Evolutionary conservation across 2,329 filamentous ascomycete species (phyloP), one percentile per base, ranked within the genome.

Genomic region (Westerdykella sp.): DNA sequence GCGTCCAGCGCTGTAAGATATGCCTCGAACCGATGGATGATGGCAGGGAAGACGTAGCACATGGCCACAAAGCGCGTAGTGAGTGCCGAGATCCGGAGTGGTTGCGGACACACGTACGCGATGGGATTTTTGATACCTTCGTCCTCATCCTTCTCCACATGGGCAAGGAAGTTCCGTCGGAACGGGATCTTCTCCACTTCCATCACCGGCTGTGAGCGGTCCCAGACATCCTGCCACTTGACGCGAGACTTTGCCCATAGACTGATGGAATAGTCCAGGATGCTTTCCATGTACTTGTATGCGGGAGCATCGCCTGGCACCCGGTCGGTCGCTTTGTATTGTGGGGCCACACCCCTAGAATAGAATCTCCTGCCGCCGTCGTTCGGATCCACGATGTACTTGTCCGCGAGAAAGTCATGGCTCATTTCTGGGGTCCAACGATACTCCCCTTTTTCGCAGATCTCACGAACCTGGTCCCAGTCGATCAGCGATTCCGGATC

Each of bases 261-360:
- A 60, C 87, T 95, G 54, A 85, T 78, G 40, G 84, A 89, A 66
- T 93, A 97, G 53, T 90, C 83, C 49, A 91, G 77, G 50, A 97
- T 95, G 42, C 78, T 84, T 30, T 48, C 54, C 50, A 56, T 60
- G 37, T 52, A 60, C 38, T 62, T 66, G 53, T 56, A 54, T 49
- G 46, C 50, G 4, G 74, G 74, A 13, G 77, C 75, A 40, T 70
- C 72, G 1, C 72, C 67, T 0, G 85, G 85, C 5, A 87, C 78
- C 1, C 74, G 74, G 57, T 89, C 85, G 2, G 74, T 72, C 1
- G 84, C 78, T 37, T 76, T 81, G 36, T 87, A 70, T 9, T 79
- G 72, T 1, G 69, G 67, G 13, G 66, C 67, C 5, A 77, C 50
- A 2, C 56, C 46, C 4, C 63, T 58, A 0, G 76, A 73, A 51